phyloP scores from a whole-genome alignment of 75 land plant genomes.

The Gnetum montanum region DNA sequence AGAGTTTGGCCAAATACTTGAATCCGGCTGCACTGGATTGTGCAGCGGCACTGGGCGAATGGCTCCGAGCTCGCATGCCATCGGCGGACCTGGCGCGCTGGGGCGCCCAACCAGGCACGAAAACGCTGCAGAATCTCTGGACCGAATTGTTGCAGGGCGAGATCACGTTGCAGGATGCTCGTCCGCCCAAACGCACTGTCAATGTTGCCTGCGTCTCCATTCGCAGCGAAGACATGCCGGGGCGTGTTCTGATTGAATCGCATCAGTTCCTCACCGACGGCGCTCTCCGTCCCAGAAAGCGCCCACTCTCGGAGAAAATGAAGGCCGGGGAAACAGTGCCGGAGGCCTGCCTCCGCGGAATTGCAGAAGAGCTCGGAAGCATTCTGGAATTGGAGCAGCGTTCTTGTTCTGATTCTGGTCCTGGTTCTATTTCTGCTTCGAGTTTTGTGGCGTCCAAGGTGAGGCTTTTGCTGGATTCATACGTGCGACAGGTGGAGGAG shows the following conservation, averaged over 20 bases:
- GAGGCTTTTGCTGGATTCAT: constrained; percentile 43
- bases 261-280: constrained; percentile 86
- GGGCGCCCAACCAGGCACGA: constrained; percentile 83
- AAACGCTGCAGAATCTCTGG: constrained; percentile 87
- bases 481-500: constrained; percentile 59
- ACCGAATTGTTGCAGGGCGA: constrained; percentile 78
- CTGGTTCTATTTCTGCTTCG: too few relatives aligned
- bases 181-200: constrained; percentile 62
- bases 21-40: background rate
- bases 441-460: constrained; percentile 20
- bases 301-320: constrained; percentile 96
- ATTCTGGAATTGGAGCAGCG: constrained; percentile 22
- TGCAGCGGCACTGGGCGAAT: constrained; percentile 48
- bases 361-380: constrained; percentile 73
- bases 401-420: too few relatives aligned
- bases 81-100: constrained; percentile 45
- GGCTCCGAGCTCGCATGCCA: constrained; percentile 63
- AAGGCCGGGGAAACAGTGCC: constrained; percentile 69
- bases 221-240: constrained; percentile 11
- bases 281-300: constrained; percentile 27
- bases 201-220: constrained; percentile 73
- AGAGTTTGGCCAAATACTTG: background rate
- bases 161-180: constrained; percentile 52
- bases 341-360: constrained; percentile 51
- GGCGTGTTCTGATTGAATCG: constrained; percentile 49